Conservation (phyloP, 257 asterid genomes). For the Cynanchum wilfordii region DNA sequence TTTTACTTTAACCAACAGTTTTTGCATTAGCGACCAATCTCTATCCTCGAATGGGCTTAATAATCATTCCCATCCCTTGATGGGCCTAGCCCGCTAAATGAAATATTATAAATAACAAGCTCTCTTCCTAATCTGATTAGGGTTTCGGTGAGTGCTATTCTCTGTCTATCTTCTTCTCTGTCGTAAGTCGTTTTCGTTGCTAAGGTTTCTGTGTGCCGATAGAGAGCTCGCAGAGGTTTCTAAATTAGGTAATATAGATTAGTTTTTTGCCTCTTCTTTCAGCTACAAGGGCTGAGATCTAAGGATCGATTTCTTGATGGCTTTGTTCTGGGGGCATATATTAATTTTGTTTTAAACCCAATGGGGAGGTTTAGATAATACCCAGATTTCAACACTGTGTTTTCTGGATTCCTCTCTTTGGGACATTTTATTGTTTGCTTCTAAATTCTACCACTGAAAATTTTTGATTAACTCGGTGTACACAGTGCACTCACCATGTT, state of each 20-base stretch:
- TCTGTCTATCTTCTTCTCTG: background rate
- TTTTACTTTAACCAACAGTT: no score
- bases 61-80: no score
- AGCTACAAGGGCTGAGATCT: slow-evolving; percentile 50
- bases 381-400: slow-evolving; percentile 16
- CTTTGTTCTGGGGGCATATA: slow-evolving; percentile 81
- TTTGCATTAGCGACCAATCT: no score
- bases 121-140: background rate
- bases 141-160: background rate
- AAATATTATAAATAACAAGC: no score
- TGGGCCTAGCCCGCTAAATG: no score
- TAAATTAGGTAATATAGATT: background rate
- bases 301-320: slow-evolving; percentile 53
- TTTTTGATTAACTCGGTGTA: no score
- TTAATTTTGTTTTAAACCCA: slow-evolving; percentile 9
- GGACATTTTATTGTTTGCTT: slow-evolving; percentile 22
- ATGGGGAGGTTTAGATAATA: slow-evolving; percentile 19
- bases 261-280: slow-evolving; percentile 63
- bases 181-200: background rate
- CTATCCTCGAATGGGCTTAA: no score
- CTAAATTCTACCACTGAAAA: background rate
- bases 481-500: no score
- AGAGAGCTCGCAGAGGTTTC: background rate
- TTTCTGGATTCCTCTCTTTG: slow-evolving; percentile 50
- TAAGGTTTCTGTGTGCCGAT: background rate